Conservation (phyloP, 2,329 filamentous ascomycete genomes). For the Hypoxylon sp. region DNA sequence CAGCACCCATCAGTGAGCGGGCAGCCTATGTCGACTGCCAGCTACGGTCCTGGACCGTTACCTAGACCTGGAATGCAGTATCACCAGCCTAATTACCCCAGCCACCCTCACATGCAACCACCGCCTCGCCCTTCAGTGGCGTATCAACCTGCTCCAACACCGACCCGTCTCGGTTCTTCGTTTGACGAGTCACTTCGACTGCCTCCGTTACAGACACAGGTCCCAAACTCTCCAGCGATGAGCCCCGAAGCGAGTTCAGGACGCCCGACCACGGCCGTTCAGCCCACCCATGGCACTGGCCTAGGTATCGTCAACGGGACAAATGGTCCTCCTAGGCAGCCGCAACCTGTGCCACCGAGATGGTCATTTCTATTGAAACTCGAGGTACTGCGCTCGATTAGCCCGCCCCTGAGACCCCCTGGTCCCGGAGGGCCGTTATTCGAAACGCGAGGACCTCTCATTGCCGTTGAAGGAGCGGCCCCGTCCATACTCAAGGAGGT, state of each 20-base stretch:
- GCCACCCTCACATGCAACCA: slow-evolving; percentile 63
- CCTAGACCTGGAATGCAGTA: slow-evolving; percentile 48
- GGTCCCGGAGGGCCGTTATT: slow-evolving; percentile 53
- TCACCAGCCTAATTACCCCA: slow-evolving; percentile 38
- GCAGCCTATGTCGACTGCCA: slow-evolving; percentile 47
- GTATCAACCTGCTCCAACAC: slow-evolving; percentile 55
- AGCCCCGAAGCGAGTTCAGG: slow-evolving; percentile 38
- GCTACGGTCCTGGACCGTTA: slow-evolving; percentile 51
- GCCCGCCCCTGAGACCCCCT: slow-evolving; percentile 71
- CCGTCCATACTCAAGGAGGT: slow-evolving; percentile 66
- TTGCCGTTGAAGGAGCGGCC: slow-evolving; percentile 85
- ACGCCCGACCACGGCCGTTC: slow-evolving; percentile 28
- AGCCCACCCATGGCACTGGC: slow-evolving; percentile 34
- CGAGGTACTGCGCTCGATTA: slow-evolving; percentile 80
- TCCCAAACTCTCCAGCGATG: slow-evolving; percentile 51
- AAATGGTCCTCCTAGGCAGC: slow-evolving; percentile 24
- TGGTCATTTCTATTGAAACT: slow-evolving; percentile 83
- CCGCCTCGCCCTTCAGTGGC: slow-evolving; percentile 64
- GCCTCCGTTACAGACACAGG: slow-evolving; percentile 66
- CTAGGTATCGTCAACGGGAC: slow-evolving; percentile 42
- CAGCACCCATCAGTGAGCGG: slow-evolving; percentile 49
- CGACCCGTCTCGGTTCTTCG: slow-evolving; percentile 60
- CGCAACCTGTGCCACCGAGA: slow-evolving; percentile 53
- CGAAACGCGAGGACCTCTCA: slow-evolving; percentile 79
- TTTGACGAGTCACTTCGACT: slow-evolving; percentile 69